Conservation (phyloP, 352 stramenopile species). For the Phytophthora tubulina region DNA sequence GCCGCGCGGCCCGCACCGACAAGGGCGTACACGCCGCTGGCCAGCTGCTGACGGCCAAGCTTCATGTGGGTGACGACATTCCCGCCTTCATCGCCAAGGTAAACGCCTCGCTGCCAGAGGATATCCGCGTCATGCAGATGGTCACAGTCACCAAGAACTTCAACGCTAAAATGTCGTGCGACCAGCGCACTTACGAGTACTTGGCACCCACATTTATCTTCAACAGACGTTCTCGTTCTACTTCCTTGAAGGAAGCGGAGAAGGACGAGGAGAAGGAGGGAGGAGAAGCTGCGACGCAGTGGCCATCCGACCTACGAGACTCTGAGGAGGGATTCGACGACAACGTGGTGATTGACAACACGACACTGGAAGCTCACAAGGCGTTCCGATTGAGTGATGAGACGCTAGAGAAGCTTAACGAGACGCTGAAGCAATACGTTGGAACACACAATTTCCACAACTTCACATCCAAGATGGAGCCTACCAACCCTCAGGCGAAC, state of each 20-base stretch:
- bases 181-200: slow-evolving; percentile 93
- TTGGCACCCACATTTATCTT: slow-evolving; percentile 92
- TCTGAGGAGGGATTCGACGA: slow-evolving; percentile 48
- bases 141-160: slow-evolving; percentile 92
- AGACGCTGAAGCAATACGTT: slow-evolving; percentile 71
- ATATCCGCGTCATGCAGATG: slow-evolving; percentile 89
- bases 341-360: slow-evolving; percentile 62
- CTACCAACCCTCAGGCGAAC: slow-evolving; percentile 79
- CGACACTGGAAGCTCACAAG: slow-evolving; percentile 74
- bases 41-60: slow-evolving; percentile 86
- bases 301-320: slow-evolving; percentile 51
- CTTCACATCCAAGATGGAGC: slow-evolving; percentile 94
- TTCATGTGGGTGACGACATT: slow-evolving; percentile 85
- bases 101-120: slow-evolving; percentile 73
- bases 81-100: slow-evolving; percentile 72
- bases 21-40: slow-evolving; percentile 92
- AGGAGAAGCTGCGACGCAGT: slow-evolving; percentile 28
- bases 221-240: slow-evolving; percentile 37
- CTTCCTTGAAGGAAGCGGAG: slow-evolving; percentile 1
- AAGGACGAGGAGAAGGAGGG: slow-evolving; percentile 12
- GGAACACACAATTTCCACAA: slow-evolving; percentile 97
- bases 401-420: slow-evolving; percentile 59
- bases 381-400: slow-evolving; percentile 76
- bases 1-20: slow-evolving; percentile 88
- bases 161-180: slow-evolving; percentile 91